Evolutionary conservation across 176 grass and related monocot genomes (phyloP).

Genomic region (Dendrocalamus sinicus): DNA sequence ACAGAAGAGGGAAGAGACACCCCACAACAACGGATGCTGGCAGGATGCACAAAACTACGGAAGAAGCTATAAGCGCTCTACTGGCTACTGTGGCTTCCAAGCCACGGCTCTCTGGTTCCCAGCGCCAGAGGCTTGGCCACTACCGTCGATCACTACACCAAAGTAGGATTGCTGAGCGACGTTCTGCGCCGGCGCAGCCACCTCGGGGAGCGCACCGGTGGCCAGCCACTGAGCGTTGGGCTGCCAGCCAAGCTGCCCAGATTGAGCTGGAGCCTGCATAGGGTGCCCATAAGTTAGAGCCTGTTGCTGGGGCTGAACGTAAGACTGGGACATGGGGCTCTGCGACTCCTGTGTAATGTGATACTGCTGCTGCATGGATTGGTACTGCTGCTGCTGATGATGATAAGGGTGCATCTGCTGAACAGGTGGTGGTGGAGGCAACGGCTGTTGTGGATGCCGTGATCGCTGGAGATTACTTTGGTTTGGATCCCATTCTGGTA

Average conservation of each 20-base stretch:
- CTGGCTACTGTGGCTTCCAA: neutral
- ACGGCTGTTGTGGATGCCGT: neutral
- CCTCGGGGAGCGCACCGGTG: neutral
- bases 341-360: neutral
- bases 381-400: neutral
- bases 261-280: slow-evolving; percentile 6
- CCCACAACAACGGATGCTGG: neutral
- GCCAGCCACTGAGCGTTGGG: slow-evolving; percentile 4
- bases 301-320: neutral
- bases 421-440: slow-evolving; percentile 9
- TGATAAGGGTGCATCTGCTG: slow-evolving; percentile 1
- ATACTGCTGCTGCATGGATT: slow-evolving; percentile 34
- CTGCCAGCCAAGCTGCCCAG: slow-evolving; percentile 34
- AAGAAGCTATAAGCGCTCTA: neutral
- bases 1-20: neutral
- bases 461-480: slow-evolving; percentile 36
- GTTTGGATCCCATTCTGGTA: slow-evolving; percentile 59
- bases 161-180: neutral
- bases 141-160: neutral
- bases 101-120: slow-evolving; percentile 2
- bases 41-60: neutral
- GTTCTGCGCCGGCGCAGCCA: neutral
- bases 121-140: neutral
- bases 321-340: neutral
- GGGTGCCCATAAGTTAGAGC: neutral